A percentile compares a stretch with the other conserved stretches of the same genome.
phyloP scores from a whole-genome alignment of 192 early-diverging fungal genomes.

The Coemansia guatemalensis region DNA sequence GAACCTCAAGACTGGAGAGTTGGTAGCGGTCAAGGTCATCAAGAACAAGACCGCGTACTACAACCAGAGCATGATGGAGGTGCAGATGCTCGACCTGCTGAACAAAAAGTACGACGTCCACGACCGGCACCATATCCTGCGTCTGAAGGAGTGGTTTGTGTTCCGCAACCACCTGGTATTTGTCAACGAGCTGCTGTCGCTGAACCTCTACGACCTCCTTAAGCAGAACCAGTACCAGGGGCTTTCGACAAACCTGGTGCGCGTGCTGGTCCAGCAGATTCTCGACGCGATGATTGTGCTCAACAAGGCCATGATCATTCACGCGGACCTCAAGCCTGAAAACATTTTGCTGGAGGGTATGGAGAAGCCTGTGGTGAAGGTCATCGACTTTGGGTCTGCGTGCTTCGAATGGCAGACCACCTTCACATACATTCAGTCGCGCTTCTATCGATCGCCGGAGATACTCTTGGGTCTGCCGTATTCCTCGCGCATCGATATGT shows the following conservation, averaged over 20 bases:
- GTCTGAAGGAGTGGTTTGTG: slow-evolving; percentile 91
- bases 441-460: slow-evolving; percentile 96
- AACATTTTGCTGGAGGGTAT: slow-evolving; percentile 89
- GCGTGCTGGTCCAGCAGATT: slow-evolving; percentile 91
- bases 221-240: slow-evolving; percentile 97
- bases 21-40: slow-evolving; percentile 95
- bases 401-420: slow-evolving; percentile 93
- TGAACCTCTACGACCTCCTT: slow-evolving; percentile 97
- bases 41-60: slow-evolving; percentile 98
- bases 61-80: slow-evolving; percentile 97
- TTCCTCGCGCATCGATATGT: slow-evolving; percentile 94
- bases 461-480: slow-evolving; percentile 93
- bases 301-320: slow-evolving; percentile 87
- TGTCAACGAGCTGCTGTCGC: slow-evolving; percentile 94
- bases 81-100: slow-evolving; percentile 88
- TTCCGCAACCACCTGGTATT: slow-evolving; percentile 92
- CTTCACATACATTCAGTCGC: slow-evolving; percentile 98
- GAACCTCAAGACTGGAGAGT: slow-evolving; percentile 88
- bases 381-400: slow-evolving; percentile 99
- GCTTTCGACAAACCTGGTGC: slow-evolving; percentile 88
- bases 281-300: slow-evolving; percentile 87
- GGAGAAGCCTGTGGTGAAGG: slow-evolving; percentile 91
- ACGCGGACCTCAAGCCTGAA: slow-evolving; percentile 99
- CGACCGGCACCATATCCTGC: slow-evolving; percentile 87
- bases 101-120: slow-evolving; percentile 86